Conservation (phyloP, 139 green algal species). For the Monoraphidium neglectum region DNA sequence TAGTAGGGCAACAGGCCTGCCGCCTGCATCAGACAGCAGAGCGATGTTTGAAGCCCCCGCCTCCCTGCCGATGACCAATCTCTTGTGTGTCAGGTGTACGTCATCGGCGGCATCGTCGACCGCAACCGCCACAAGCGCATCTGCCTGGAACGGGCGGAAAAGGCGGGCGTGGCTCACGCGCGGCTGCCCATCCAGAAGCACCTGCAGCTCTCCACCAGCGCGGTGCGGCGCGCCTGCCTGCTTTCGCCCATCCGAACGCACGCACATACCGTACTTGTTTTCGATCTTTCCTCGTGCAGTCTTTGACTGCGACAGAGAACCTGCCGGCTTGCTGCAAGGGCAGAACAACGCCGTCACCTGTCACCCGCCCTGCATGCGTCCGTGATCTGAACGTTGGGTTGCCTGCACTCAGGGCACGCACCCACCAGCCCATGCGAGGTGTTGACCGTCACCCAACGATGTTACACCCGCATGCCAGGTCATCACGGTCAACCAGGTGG, state of each 20-base stretch:
- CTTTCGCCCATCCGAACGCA: too few relatives aligned
- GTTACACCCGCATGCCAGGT: slow-evolving; percentile 27
- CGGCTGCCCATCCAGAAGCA: slow-evolving; percentile 75
- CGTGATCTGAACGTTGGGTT: too few relatives aligned
- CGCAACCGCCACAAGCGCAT: slow-evolving; percentile 85
- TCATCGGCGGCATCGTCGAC: slow-evolving; percentile 90
- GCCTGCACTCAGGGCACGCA: too few relatives aligned
- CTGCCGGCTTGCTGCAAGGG: too few relatives aligned
- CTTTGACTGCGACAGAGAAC: too few relatives aligned
- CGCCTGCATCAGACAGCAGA: not conserved
- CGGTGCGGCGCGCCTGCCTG: slow-evolving; percentile 9
- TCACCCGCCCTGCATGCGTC: too few relatives aligned
- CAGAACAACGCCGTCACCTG: too few relatives aligned
- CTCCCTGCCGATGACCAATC: not conserved
- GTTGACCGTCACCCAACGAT: too few relatives aligned
- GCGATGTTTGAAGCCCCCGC: too few relatives aligned
- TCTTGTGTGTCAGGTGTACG: slow-evolving; percentile 58
- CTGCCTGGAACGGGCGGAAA: slow-evolving; percentile 21
- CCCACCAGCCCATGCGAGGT: too few relatives aligned
- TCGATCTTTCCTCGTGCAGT: too few relatives aligned
- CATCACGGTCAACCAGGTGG: slow-evolving; percentile 86
- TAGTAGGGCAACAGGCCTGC: not conserved
- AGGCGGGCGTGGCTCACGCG: slow-evolving; percentile 73
- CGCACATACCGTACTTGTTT: too few relatives aligned
- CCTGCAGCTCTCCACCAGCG: slow-evolving; percentile 58